Evolutionary conservation across 805 yeast genomes (phyloP).

Genomic region (Cyberlindnera euphorbiiphila): DNA sequence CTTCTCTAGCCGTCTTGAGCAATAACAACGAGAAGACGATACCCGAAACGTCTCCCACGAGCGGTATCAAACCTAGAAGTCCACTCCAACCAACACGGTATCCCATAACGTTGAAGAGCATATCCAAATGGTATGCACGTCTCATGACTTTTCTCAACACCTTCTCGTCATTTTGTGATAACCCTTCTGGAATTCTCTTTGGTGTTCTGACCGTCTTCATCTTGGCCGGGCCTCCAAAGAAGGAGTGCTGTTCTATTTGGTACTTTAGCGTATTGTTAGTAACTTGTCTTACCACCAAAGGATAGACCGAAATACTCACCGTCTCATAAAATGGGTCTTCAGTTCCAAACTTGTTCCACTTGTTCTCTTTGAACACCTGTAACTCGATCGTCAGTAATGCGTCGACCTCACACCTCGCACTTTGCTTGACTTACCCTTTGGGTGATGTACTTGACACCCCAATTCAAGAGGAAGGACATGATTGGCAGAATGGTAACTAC

Average conservation of each 20-base stretch:
- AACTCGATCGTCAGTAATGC: slow-evolving; percentile 1
- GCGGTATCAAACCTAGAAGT: slow-evolving; percentile 64
- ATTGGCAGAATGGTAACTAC: no score
- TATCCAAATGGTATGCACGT: slow-evolving; percentile 66
- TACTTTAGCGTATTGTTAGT: slow-evolving; percentile 15
- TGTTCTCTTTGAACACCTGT: slow-evolving; percentile 31
- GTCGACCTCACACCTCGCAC: no score
- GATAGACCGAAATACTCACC: no score
- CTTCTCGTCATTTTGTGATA: slow-evolving; percentile 48
- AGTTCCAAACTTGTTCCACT: slow-evolving; percentile 35
- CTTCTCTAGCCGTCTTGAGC: slow-evolving; percentile 39
- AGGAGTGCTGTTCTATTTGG: slow-evolving; percentile 23
- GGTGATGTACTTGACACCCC: slow-evolving; percentile 22
- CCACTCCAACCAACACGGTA: slow-evolving; percentile 68
- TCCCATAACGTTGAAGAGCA: slow-evolving; percentile 60
- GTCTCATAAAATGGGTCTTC: slow-evolving; percentile 42
- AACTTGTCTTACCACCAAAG: no score
- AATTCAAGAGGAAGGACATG: slow-evolving; percentile 20
- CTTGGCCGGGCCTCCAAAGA: slow-evolving; percentile 17
- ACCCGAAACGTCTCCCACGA: slow-evolving; percentile 56
- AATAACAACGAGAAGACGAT: slow-evolving; percentile 46
- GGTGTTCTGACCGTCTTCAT: slow-evolving; percentile 21
- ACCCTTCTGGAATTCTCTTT: slow-evolving; percentile 49
- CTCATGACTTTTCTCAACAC: slow-evolving; percentile 49
- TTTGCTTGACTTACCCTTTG: slow-evolving; percentile 26